Conservation (phyloP, 2,329 filamentous ascomycete species). For the Knufia fluminis region DNA sequence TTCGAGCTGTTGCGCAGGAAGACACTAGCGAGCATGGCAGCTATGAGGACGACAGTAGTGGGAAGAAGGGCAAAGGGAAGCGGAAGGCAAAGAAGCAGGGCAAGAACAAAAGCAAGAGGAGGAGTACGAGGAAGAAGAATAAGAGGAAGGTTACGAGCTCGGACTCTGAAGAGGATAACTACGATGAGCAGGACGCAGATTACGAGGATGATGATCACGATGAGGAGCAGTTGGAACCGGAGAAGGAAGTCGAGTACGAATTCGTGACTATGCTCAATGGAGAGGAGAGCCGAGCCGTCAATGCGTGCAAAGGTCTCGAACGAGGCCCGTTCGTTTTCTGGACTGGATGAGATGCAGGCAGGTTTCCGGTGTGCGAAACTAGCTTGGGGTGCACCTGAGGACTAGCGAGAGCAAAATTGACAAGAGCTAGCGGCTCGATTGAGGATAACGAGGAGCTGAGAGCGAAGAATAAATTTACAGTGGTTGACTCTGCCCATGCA, state of each 20-base stretch:
- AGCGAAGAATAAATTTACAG: no score
- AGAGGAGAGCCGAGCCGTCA: conserved; percentile 7
- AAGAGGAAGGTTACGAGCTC: not conserved
- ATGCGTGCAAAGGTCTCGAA: conserved; percentile 11
- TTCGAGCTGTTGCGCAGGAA: not conserved
- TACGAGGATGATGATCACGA: not conserved
- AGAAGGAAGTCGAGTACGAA: conserved; percentile 7
- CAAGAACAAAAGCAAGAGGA: conserved; percentile 2
- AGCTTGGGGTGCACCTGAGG: no score
- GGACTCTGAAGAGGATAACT: not conserved
- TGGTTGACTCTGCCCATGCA: no score
- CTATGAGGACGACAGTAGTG: not conserved
- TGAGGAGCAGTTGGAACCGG: not conserved
- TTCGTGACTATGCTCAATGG: conserved; percentile 9
- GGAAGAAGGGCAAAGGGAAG: conserved; percentile 2
- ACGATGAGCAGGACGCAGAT: not conserved
- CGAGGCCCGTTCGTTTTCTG: conserved; percentile 21
- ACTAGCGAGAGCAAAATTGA: no score
- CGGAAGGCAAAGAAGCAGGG: no score
- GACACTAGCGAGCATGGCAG: not conserved
- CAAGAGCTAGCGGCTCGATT: no score
- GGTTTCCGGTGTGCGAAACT: not conserved
- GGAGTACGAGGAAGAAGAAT: not conserved
- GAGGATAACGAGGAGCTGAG: no score
- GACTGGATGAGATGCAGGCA: conserved; percentile 11